Conservation (phyloP, 306 rosid genomes). For the Sindora glabra region DNA sequence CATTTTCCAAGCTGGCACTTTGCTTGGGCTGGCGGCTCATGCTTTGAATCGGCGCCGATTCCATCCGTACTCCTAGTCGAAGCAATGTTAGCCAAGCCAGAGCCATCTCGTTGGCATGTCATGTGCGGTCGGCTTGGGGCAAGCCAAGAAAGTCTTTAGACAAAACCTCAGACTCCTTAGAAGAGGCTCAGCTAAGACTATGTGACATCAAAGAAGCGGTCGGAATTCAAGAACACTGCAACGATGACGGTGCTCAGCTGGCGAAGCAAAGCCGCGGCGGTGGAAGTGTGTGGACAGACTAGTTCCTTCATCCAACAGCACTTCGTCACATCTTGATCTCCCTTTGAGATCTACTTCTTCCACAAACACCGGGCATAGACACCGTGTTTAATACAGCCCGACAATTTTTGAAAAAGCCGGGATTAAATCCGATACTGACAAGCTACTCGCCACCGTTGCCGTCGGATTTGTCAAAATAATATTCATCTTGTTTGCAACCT, state of each 20-base stretch:
- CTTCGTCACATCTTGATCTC: slow-evolving; percentile 58
- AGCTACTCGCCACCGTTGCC: slow-evolving; percentile 57
- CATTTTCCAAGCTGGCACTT: no score
- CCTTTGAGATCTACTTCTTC: slow-evolving; percentile 60
- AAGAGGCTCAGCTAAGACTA: slow-evolving; percentile 47
- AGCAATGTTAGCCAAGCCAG: slow-evolving; percentile 60
- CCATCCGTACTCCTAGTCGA: slow-evolving; percentile 41
- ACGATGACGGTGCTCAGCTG: slow-evolving; percentile 39
- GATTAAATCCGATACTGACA: slow-evolving; percentile 12
- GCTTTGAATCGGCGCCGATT: slow-evolving; percentile 58
- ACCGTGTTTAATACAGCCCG: slow-evolving; percentile 69
- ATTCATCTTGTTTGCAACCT: slow-evolving; percentile 59
- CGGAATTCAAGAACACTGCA: slow-evolving; percentile 45
- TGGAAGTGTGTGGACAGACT: slow-evolving; percentile 55
- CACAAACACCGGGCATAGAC: slow-evolving; percentile 71
- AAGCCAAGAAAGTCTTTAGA: slow-evolving; percentile 41
- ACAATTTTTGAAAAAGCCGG: slow-evolving; percentile 61
- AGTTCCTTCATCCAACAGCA: slow-evolving; percentile 37
- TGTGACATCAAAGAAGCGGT: no score
- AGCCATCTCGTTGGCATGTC: slow-evolving; percentile 79
- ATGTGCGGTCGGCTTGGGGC: slow-evolving; percentile 60
- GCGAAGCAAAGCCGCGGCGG: slow-evolving; percentile 34
- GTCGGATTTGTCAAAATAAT: slow-evolving; percentile 55
- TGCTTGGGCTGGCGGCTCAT: no score
- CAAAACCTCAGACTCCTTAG: slow-evolving; percentile 49